Evolutionary conservation across 176 grass and related monocot species (phyloP), one percentile per base, ranked within the genome.

Genomic region (Eragrostis nindensis): DNA sequence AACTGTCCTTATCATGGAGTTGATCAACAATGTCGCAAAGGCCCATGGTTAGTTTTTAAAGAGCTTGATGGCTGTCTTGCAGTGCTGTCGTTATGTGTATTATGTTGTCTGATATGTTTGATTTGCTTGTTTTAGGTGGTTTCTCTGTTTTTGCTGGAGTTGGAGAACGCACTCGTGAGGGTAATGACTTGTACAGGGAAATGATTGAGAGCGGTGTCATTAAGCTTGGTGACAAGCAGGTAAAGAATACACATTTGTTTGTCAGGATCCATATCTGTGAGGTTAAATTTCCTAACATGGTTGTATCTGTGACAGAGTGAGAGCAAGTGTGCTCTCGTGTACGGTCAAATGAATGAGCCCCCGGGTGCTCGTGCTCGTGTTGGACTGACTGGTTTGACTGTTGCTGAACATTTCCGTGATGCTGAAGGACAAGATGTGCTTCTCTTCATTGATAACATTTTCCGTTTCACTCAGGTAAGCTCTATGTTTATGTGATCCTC

Each of bases 121-220:
- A 50, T 70, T 60, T 83, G 48, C 45, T 77, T 86, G 44, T 77
- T 66, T 32, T 73, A 97, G 94, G 94, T 88, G 94, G 94, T 91
- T 97, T 97, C 78, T 97, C 94, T 78, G 94, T 97, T 66, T 97
- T 97, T 81, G 94, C 94, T 86, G 94, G 94, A 86, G 94, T 97
- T 52, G 94, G 94, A 56, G 94, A 97, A 84, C 89, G 94, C 75
- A 97, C 94, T 54, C 91, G 94, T 63, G 94, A 97, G 82, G 94
- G 94, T 85, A 97, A 97, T 79, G 94, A 97, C 63, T 64, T 97
- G 85, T 97, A 97, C 84, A 97, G 94, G 80, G 94, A 97, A 87
- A 97, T 97, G 94, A 93, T 97, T 85, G 94, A 97, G 86, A 97
- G 94, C 83, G 94, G 94, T 89, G 94, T 97, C 24, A 97, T 97